phyloP scores from a whole-genome alignment of 1,284 basidiomycete species.

The Rhodotorula sp. region DNA sequence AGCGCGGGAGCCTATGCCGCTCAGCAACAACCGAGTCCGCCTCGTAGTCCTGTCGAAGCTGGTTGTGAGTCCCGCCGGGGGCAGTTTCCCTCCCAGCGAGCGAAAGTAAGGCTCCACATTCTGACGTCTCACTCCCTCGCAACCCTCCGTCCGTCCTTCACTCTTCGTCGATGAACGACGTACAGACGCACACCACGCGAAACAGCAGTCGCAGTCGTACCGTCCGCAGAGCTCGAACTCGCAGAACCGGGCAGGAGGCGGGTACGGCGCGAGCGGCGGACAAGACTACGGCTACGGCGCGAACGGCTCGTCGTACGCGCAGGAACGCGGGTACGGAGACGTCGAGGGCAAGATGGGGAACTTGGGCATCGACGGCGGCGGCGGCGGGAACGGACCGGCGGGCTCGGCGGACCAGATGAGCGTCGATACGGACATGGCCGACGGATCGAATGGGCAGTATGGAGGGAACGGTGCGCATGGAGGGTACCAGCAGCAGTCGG shows the following conservation, averaged over 20 bases:
- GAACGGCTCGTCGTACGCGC: constrained; percentile 1
- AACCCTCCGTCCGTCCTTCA: no score
- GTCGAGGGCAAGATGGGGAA: constrained; percentile 34
- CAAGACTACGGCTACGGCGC: constrained; percentile 17
- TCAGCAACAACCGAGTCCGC: constrained; percentile 21
- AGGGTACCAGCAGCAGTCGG: constrained; percentile 15
- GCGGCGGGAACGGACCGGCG: not conserved
- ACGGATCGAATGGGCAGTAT: no score
- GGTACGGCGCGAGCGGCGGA: not conserved
- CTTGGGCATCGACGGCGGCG: constrained; percentile 20
- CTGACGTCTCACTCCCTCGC: not conserved
- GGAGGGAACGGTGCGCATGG: no score
- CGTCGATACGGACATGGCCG: constrained; percentile 10
- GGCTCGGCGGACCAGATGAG: constrained; percentile 20
- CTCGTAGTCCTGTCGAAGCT: constrained; percentile 32
- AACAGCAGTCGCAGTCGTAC: constrained; percentile 9
- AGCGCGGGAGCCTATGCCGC: constrained; percentile 1
- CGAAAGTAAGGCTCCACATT: not conserved
- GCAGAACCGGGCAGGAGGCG: not conserved
- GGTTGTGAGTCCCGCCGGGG: constrained; percentile 8
- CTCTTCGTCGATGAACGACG: not conserved
- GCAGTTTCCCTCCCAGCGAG: not conserved
- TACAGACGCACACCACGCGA: constrained; percentile 16
- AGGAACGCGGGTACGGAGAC: constrained; percentile 10
- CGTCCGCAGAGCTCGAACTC: constrained; percentile 12